A percentile compares a stretch with the other conserved stretches of the same genome.
These are phyloP conservation scores for Ganoderma lingzhi DNA, from an alignment of 1,284 basidiomycete genomes.

Conservation along the genomic window DNA sequence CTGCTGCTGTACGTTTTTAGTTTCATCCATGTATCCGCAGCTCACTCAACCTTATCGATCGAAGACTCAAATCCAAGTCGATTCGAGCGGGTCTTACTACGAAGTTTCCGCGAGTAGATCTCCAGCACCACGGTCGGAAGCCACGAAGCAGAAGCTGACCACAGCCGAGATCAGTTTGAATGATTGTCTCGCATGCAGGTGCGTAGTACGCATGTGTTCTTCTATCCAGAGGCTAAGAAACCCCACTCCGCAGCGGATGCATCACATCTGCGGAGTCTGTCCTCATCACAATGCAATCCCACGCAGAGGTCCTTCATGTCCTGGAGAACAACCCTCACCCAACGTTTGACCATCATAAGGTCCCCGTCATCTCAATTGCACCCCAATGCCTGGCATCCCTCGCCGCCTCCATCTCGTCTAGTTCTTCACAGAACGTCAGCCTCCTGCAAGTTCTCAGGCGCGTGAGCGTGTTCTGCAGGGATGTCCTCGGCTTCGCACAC, in stretches of 20 bases:
- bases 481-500: slow-evolving; percentile 72
- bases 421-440: slow-evolving; percentile 56
- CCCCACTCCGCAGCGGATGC: slow-evolving; percentile 74
- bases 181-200: slow-evolving; percentile 94
- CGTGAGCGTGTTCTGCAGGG: slow-evolving; percentile 68
- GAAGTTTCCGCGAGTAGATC: slow-evolving; percentile 59
- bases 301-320: slow-evolving; percentile 88
- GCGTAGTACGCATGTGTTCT: slow-evolving; percentile 9
- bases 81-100: slow-evolving; percentile 81
- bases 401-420: slow-evolving; percentile 71
- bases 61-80: slow-evolving; percentile 91
- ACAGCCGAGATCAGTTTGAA: slow-evolving; percentile 96
- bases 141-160: slow-evolving; percentile 69
- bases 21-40: not conserved
- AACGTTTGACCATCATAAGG: slow-evolving; percentile 50
- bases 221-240: not conserved
- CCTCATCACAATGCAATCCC: slow-evolving; percentile 96
- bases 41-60: slow-evolving; percentile 22
- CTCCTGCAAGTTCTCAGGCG: slow-evolving; percentile 72
- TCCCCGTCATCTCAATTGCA: slow-evolving; percentile 87
- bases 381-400: slow-evolving; percentile 95
- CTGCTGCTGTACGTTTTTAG: slow-evolving; percentile 60
- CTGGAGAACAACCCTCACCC: slow-evolving; percentile 63
- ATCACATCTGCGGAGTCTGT: slow-evolving; percentile 99
- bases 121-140: slow-evolving; percentile 14